phyloP scores from a whole-genome alignment of 192 early-diverging fungal genomes.

The Coemansia sp. region DNA sequence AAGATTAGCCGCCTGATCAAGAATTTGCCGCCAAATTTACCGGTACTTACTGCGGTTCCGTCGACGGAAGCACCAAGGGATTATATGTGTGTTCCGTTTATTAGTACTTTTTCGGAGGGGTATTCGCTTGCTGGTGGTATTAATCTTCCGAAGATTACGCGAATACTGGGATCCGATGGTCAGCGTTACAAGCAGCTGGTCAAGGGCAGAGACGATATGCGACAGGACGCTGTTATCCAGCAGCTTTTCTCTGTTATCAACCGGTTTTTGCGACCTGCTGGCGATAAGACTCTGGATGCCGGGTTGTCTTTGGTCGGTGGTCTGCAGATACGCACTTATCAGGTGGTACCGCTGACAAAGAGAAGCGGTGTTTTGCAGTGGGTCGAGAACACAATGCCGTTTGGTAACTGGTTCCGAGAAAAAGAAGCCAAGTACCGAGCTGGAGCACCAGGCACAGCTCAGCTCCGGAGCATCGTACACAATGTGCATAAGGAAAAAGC shows the following conservation, averaged over 20 bases:
- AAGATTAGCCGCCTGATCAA: conserved; percentile 36
- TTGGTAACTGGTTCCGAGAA: conserved; percentile 69
- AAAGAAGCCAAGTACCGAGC: conserved; percentile 60
- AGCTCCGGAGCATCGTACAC: conserved; percentile 47
- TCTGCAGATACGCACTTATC: conserved; percentile 61
- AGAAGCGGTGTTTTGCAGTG: conserved; percentile 93
- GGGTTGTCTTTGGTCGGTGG: conserved; percentile 18
- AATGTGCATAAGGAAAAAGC: conserved; percentile 36
- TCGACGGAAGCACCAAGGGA: conserved; percentile 32
- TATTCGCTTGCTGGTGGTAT: conserved; percentile 54
- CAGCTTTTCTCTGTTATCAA: conserved; percentile 72
- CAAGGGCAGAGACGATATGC: conserved; percentile 69
- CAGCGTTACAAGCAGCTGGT: conserved; percentile 56
- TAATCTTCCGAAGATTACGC: conserved; percentile 55
- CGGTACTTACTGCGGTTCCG: conserved; percentile 39
- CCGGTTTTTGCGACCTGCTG: conserved; percentile 52
- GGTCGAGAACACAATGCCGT: conserved; percentile 78
- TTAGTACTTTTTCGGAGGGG: conserved; percentile 30
- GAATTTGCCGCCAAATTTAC: conserved; percentile 35
- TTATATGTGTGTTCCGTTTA: conserved; percentile 45
- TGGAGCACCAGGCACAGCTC: conserved; percentile 22
- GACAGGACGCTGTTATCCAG: conserved; percentile 75
- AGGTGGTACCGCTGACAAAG: conserved; percentile 87
- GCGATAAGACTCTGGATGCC: not conserved
- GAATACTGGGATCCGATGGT: conserved; percentile 46